Percentiles rank a stretch among this genome's conserved stretches.
phyloP scores from a whole-genome alignment of 148 eudicot species.

The Drosera capensis region DNA sequence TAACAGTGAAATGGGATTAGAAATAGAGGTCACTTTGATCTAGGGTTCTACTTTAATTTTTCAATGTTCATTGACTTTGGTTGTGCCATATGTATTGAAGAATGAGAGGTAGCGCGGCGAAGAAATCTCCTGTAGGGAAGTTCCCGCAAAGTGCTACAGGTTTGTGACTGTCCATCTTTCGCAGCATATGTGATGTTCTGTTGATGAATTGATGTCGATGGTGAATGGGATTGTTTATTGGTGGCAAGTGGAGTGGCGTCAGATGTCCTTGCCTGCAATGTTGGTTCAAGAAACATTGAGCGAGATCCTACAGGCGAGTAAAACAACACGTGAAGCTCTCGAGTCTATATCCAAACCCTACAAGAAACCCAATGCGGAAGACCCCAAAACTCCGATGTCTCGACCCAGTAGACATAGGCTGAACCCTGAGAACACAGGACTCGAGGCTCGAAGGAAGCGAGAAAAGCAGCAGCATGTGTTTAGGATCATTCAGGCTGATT shows the following conservation, averaged over 20 bases:
- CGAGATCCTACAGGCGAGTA: slow-evolving; percentile 62
- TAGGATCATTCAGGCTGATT: slow-evolving; percentile 25
- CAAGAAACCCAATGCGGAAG: slow-evolving; percentile 13
- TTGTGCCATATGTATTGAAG: slow-evolving; percentile 9
- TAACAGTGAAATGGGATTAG: no score
- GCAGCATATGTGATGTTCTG: slow-evolving; percentile 4
- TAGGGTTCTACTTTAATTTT: background rate
- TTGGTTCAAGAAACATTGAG: slow-evolving; percentile 70
- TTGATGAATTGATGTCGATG: background rate
- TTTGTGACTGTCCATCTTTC: slow-evolving; percentile 10
- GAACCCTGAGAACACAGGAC: slow-evolving; percentile 27
- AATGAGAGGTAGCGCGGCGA: slow-evolving; percentile 31
- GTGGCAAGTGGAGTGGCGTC: slow-evolving; percentile 63
- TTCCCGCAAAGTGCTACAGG: slow-evolving; percentile 39
- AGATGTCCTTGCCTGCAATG: slow-evolving; percentile 89
- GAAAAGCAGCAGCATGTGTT: slow-evolving; percentile 53
- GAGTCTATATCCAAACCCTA: slow-evolving; percentile 15
- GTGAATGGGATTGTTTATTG: background rate
- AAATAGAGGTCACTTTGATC: no score
- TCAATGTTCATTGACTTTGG: background rate
- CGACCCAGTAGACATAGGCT: slow-evolving; percentile 19
- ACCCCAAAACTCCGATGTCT: slow-evolving; percentile 69
- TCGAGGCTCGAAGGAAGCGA: slow-evolving; percentile 47
- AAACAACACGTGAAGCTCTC: slow-evolving; percentile 43
- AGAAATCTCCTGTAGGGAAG: slow-evolving; percentile 65